Conservation (phyloP, 208 protist species). For the Trypanosoma vivax region DNA sequence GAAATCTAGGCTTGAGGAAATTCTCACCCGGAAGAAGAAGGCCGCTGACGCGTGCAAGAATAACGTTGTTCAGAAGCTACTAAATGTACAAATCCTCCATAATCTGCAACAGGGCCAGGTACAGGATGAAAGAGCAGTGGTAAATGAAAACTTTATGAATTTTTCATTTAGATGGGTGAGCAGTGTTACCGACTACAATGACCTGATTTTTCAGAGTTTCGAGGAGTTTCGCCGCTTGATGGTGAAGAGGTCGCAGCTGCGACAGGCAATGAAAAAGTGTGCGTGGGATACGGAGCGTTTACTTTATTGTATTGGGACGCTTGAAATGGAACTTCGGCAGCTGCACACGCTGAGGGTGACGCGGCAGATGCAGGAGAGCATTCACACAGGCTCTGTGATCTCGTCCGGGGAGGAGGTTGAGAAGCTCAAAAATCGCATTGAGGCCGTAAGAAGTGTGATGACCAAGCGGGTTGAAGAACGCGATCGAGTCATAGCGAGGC, state of each 20-base stretch:
- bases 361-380: conserved; percentile 90
- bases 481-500: conserved; percentile 27
- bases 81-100: conserved; percentile 73
- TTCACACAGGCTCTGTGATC: conserved; percentile 65
- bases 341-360: conserved; percentile 93
- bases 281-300: conserved; percentile 70
- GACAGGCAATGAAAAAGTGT: conserved; percentile 71
- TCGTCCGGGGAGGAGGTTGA: conserved; percentile 61
- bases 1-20: conserved; percentile 8
- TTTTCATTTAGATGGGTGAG: conserved; percentile 66
- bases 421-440: conserved; percentile 69
- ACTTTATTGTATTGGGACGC: conserved; percentile 64
- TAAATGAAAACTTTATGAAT: conserved; percentile 74
- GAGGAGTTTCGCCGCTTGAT: conserved; percentile 69
- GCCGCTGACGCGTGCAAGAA: conserved; percentile 16
- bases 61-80: conserved; percentile 25
- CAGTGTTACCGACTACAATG: conserved; percentile 77
- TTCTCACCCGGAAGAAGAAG: conserved; percentile 21
- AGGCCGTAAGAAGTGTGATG: conserved; percentile 62
- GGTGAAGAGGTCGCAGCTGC: conserved; percentile 66
- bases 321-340: conserved; percentile 86
- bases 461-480: conserved; percentile 71
- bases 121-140: conserved; percentile 80
- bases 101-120: conserved; percentile 89
- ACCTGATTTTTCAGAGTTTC: conserved; percentile 70